Percentiles rank a stretch among this genome's conserved stretches.
These are phyloP conservation scores for Daldinia sp. DNA, from an alignment of 2,329 filamentous ascomycete genomes.

Conservation along the genomic window DNA sequence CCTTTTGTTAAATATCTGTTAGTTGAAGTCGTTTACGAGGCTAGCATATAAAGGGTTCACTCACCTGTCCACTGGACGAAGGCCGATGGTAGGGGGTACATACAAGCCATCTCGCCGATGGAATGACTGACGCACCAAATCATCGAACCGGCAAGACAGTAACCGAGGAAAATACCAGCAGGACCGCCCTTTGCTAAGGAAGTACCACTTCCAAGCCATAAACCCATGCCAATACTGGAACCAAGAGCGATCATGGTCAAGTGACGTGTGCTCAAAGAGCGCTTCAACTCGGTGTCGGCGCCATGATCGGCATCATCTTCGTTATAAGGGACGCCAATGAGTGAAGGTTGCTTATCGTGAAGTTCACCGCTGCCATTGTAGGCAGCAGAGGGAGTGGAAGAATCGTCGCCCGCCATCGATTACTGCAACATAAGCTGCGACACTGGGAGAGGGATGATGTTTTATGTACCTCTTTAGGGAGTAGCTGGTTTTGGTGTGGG, in stretches of 20 bases:
- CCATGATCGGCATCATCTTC: constrained; percentile 32
- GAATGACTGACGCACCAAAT: constrained; percentile 61
- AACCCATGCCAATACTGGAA: constrained; percentile 60
- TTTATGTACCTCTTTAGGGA: not conserved
- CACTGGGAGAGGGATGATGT: not conserved
- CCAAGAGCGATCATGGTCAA: constrained; percentile 66
- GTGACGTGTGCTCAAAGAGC: constrained; percentile 59
- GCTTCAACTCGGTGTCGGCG: constrained; percentile 53
- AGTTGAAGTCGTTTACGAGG: not conserved
- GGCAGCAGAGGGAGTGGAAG: constrained; percentile 41
- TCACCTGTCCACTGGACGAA: constrained; percentile 60
- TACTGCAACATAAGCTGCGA: not conserved
- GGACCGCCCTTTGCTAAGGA: constrained; percentile 58
- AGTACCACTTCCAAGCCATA: constrained; percentile 60
- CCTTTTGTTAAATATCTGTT: constrained; percentile 33
- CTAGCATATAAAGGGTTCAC: constrained; percentile 10
- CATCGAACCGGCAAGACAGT: constrained; percentile 60
- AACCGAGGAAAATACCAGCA: constrained; percentile 59
- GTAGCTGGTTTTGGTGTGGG: not conserved
- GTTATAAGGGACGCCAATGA: constrained; percentile 26
- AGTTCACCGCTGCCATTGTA: constrained; percentile 50
- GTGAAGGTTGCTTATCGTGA: constrained; percentile 46
- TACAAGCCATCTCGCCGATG: constrained; percentile 60
- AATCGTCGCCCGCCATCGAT: constrained; percentile 28
- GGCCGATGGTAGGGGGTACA: constrained; percentile 60